phyloP scores from a whole-genome alignment of 345 rosid genomes.

The Brassica nigra region DNA sequence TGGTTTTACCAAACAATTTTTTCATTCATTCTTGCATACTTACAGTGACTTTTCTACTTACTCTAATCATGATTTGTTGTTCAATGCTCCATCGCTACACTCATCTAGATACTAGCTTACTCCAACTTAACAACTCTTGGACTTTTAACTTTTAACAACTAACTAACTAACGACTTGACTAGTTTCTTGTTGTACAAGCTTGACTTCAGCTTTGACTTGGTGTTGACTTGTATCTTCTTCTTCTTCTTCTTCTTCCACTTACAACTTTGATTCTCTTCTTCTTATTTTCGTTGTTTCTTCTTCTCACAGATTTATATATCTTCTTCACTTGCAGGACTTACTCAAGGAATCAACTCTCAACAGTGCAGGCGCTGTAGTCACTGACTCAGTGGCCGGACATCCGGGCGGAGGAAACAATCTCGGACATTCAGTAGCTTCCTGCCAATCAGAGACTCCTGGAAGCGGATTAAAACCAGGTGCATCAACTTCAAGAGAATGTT shows the following conservation, averaged over 20 bases:
- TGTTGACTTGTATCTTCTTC: too few relatives aligned
- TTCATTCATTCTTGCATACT: background rate
- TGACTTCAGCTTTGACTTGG: background rate
- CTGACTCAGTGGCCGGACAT: background rate
- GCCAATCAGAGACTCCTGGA: conserved; percentile 12
- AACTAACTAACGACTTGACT: background rate
- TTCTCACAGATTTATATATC: too few relatives aligned
- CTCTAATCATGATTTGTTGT: background rate
- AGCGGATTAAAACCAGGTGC: background rate
- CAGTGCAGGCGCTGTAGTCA: too few relatives aligned
- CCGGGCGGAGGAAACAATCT: background rate
- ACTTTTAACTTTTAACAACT: background rate
- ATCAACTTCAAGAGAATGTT: background rate
- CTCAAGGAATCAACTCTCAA: too few relatives aligned
- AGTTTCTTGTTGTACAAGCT: background rate
- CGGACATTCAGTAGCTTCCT: background rate
- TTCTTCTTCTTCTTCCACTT: too few relatives aligned
- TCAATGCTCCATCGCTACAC: background rate
- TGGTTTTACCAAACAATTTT: background rate
- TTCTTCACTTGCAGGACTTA: too few relatives aligned
- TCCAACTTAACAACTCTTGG: background rate
- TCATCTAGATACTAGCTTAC: background rate
- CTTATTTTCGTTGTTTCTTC: too few relatives aligned
- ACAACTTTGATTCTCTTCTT: too few relatives aligned
- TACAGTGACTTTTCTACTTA: background rate